A percentile compares a stretch with the other conserved stretches of the same genome.
phyloP scores from a whole-genome alignment of 176 grass and related monocot species.

The Urochloa ruziziensis region DNA sequence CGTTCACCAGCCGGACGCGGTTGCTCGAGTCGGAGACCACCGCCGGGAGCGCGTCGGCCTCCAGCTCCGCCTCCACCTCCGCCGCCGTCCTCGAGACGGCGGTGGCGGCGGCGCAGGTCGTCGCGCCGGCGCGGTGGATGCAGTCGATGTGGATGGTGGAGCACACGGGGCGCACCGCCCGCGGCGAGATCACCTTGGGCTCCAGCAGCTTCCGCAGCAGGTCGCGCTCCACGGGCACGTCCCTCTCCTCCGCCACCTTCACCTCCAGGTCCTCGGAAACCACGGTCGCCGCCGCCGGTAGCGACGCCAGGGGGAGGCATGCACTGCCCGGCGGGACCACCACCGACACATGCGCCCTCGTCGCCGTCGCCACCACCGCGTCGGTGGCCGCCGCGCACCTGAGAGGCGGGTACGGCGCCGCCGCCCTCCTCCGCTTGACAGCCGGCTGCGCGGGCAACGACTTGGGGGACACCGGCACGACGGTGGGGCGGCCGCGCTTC shows the following conservation, averaged over 20 bases:
- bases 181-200: conserved; percentile 67
- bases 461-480: conserved; percentile 15
- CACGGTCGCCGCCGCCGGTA: not conserved
- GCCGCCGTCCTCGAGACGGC: conserved; percentile 35
- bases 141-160: conserved; percentile 64
- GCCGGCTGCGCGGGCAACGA: not conserved
- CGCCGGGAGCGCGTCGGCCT: conserved; percentile 61
- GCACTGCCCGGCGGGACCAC: not conserved
- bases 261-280: not conserved
- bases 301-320: not conserved
- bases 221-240: conserved; percentile 68
- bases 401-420: conserved; percentile 32
- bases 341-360: conserved; percentile 26
- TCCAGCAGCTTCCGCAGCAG: conserved; percentile 85
- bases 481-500: conserved; percentile 55
- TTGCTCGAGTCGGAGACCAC: conserved; percentile 72
- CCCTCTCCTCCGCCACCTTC: not conserved
- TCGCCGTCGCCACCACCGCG: conserved; percentile 10
- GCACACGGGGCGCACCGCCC: conserved; percentile 65
- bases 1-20: conserved; percentile 85
- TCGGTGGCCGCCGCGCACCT: conserved; percentile 40
- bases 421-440: conserved; percentile 41
- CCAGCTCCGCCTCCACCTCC: conserved; percentile 73
- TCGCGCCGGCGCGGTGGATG: not conserved
- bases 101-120: not conserved